phyloP scores from a whole-genome alignment of 768 basidiomycete species.

The Suillus alpinus region DNA sequence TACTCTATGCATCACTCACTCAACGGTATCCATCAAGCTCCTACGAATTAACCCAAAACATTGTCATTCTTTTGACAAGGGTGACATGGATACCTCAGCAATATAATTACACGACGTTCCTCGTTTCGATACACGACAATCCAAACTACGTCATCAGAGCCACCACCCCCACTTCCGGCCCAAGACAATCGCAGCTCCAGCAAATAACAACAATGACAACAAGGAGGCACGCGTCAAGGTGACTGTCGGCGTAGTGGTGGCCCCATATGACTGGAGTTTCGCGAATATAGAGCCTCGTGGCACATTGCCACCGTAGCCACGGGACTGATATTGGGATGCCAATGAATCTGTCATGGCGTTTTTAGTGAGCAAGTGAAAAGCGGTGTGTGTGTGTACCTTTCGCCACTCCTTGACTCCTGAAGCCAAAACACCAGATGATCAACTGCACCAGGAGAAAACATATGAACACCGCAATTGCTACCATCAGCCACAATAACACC shows the following conservation, averaged over 20 bases:
- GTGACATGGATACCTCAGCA: background rate
- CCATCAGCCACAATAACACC: too few species aligned
- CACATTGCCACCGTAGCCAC: constrained; percentile 3
- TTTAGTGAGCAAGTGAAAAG: background rate
- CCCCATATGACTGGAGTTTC: constrained; percentile 7
- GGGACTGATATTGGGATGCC: constrained; percentile 8
- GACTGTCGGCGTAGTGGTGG: background rate
- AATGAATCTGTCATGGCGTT: background rate
- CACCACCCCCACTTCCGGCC: background rate
- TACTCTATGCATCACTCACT: background rate
- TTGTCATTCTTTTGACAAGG: background rate
- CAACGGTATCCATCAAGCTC: background rate
- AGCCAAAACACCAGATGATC: background rate
- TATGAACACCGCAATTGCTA: background rate
- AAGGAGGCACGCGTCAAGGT: background rate
- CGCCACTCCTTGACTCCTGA: background rate
- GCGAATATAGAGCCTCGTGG: constrained; percentile 3
- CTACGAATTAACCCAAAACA: background rate
- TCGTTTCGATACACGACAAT: background rate
- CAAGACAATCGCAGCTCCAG: background rate
- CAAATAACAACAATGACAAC: background rate
- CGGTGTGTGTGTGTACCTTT: background rate
- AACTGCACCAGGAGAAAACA: background rate
- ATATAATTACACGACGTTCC: too few species aligned
- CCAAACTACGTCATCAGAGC: background rate